phyloP scores from a whole-genome alignment of 805 yeast genomes.

The Metschnikowia gruessii region DNA sequence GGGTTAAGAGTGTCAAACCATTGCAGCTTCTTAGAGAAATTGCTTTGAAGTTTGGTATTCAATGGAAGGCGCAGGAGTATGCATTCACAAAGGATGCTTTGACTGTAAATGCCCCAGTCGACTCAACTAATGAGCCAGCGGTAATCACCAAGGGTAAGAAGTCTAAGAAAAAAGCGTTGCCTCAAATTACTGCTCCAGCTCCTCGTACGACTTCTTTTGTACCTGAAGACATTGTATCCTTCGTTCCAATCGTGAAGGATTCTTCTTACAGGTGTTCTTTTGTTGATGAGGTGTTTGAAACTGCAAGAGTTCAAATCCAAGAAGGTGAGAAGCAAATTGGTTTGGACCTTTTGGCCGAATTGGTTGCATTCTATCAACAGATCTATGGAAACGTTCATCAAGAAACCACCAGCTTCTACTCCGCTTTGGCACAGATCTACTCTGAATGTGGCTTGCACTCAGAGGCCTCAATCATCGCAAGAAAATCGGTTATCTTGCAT shows the following conservation, averaged over 20 bases:
- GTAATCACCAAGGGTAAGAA: constrained; percentile 27
- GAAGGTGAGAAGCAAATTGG: constrained; percentile 53
- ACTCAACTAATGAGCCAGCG: constrained; percentile 19
- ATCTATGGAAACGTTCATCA: constrained; percentile 78
- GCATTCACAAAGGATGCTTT: constrained; percentile 45
- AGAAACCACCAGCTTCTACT: constrained; percentile 70
- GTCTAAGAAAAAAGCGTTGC: constrained; percentile 26
- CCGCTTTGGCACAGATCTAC: constrained; percentile 63
- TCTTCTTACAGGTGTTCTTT: constrained; percentile 62
- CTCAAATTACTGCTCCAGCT: constrained; percentile 8
- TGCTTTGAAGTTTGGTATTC: constrained; percentile 79
- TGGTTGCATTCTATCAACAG: constrained; percentile 73
- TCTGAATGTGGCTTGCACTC: constrained; percentile 53
- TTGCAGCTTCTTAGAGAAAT: constrained; percentile 63
- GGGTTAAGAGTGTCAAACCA: constrained; percentile 41
- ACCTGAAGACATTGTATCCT: constrained; percentile 59
- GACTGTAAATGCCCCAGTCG: constrained; percentile 27
- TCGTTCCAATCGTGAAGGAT: constrained; percentile 76
- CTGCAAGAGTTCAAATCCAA: constrained; percentile 47
- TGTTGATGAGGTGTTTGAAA: constrained; percentile 72
- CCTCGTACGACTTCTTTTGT: constrained; percentile 44
- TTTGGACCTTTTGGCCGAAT: constrained; percentile 60
- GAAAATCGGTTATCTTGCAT: constrained; percentile 66
- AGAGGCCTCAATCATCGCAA: constrained; percentile 61
- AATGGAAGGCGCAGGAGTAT: constrained; percentile 61